phyloP scores from a whole-genome alignment of 2,329 filamentous ascomycete species.

The Scorias spongiosa region DNA sequence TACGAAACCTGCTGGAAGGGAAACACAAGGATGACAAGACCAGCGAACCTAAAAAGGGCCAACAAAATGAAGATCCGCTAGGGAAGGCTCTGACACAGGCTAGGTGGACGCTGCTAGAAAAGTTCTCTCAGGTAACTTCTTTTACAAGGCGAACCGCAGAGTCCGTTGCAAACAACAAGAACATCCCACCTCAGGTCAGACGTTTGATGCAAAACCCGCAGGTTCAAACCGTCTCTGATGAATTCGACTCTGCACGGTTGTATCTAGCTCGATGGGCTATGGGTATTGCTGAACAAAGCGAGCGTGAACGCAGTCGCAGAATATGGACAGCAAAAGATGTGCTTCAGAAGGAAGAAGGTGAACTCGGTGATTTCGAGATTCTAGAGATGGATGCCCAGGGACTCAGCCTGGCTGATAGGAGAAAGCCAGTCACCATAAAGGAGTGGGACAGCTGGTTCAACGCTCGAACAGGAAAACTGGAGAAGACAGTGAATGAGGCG shows the following conservation, averaged over 20 bases:
- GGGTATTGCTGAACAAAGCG: constrained; percentile 95
- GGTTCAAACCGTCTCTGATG: constrained; percentile 86
- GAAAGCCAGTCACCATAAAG: constrained; percentile 60
- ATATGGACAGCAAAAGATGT: constrained; percentile 92
- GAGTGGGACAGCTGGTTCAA: constrained; percentile 95
- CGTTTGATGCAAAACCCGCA: constrained; percentile 79
- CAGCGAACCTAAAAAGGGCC: constrained; percentile 19
- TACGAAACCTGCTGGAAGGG: constrained; percentile 26
- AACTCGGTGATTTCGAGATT: constrained; percentile 90
- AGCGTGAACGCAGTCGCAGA: constrained; percentile 66
- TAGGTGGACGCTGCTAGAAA: constrained; percentile 90
- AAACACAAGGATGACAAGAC: constrained; percentile 21
- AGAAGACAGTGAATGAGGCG: constrained; percentile 75
- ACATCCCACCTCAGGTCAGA: constrained; percentile 74
- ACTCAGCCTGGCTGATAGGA: constrained; percentile 58
- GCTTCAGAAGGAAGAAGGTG: constrained; percentile 83
- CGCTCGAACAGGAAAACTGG: constrained; percentile 52
- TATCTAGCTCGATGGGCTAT: constrained; percentile 96
- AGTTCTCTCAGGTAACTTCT: constrained; percentile 91
- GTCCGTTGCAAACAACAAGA: constrained; percentile 80
- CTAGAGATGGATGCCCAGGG: constrained; percentile 62
- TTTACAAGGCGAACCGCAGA: constrained; percentile 87
- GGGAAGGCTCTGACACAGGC: constrained; percentile 90
- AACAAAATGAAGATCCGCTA: constrained; percentile 71
- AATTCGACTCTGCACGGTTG: constrained; percentile 89